phyloP scores from a whole-genome alignment of 2,329 filamentous ascomycete genomes.

The Neofusicoccum cordaticola region DNA sequence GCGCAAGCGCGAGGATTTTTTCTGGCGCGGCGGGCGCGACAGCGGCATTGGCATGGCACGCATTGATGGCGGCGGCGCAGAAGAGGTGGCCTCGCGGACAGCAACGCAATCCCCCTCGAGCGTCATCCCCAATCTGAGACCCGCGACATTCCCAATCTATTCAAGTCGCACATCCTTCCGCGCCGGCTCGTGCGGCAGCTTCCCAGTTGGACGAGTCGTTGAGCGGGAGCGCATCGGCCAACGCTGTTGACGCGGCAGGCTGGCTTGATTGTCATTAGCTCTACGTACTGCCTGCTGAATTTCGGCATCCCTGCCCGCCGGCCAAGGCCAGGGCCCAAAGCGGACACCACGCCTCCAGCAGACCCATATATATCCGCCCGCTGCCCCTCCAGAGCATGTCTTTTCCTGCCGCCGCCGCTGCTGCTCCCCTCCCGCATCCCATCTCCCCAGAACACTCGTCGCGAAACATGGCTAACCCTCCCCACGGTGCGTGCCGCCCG shows the following conservation, averaged over 20 bases:
- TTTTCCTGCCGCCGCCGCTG: slow-evolving; percentile 11
- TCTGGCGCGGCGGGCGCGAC: slow-evolving; percentile 2
- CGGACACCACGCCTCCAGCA: slow-evolving; percentile 8
- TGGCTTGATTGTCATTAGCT: slow-evolving; percentile 17
- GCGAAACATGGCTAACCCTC: slow-evolving; percentile 49
- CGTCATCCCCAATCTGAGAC: background rate
- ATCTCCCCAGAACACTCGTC: slow-evolving; percentile 10
- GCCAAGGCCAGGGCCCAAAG: background rate
- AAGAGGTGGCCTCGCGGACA: background rate
- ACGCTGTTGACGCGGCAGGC: slow-evolving; percentile 15
- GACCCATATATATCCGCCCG: slow-evolving; percentile 16
- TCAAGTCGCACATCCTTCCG: slow-evolving; percentile 11
- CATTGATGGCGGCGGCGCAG: background rate
- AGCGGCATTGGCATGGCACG: background rate
- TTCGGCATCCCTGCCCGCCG: slow-evolving; percentile 14
- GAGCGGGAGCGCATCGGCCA: slow-evolving; percentile 10
- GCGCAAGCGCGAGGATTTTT: background rate
- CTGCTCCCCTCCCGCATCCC: slow-evolving; percentile 5
- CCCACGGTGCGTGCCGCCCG: slow-evolving; percentile 43
- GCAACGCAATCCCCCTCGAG: background rate
- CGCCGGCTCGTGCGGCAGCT: background rate
- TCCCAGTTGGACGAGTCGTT: background rate
- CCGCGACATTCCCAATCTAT: slow-evolving; percentile 5
- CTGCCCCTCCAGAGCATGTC: slow-evolving; percentile 2
- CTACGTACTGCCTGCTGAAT: slow-evolving; percentile 16